A percentile compares a stretch with the other conserved stretches of the same genome.
Evolutionary conservation across 345 rosid species (phyloP).

Genomic region (Eutrema japonicum): DNA sequence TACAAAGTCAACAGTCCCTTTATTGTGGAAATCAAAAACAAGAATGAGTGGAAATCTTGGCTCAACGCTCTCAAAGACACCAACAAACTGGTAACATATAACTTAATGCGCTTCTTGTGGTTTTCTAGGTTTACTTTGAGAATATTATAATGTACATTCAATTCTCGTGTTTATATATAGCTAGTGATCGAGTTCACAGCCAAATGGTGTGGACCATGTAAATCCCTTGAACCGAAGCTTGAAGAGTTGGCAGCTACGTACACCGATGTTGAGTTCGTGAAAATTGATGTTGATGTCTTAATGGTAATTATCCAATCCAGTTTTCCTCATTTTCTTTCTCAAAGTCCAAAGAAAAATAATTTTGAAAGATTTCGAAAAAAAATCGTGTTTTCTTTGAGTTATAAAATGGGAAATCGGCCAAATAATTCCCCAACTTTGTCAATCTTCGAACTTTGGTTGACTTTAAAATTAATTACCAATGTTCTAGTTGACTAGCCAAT

Average conservation of each 20-base stretch:
- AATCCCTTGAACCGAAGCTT: constrained; percentile 55
- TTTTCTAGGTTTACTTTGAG: not conserved
- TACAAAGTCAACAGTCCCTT: constrained; percentile 17
- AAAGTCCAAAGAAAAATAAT: not conserved
- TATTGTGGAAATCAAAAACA: constrained; percentile 54
- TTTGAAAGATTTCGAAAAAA: not conserved
- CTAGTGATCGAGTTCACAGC: constrained; percentile 77
- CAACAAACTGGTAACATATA: constrained; percentile 59
- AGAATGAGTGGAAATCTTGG: constrained; percentile 60
- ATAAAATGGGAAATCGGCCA: too few relatives aligned
- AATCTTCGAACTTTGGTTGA: too few relatives aligned
- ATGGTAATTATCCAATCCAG: constrained; percentile 40
- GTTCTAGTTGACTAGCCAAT: too few relatives aligned
- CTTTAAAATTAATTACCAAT: too few relatives aligned
- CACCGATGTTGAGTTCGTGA: constrained; percentile 65
- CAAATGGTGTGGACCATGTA: constrained; percentile 84
- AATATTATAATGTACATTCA: not conserved
- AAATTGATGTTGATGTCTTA: constrained; percentile 70
- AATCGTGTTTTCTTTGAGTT: not conserved
- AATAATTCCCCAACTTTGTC: too few relatives aligned
- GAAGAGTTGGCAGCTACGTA: constrained; percentile 61
- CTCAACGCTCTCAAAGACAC: constrained; percentile 59
- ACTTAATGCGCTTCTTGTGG: not conserved
- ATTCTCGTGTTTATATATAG: constrained; percentile 41
- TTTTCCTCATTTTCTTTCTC: constrained; percentile 2